These are phyloP conservation scores for Moricandia arvensis DNA, from an alignment of 345 rosid species.

Conservation along the genomic window DNA sequence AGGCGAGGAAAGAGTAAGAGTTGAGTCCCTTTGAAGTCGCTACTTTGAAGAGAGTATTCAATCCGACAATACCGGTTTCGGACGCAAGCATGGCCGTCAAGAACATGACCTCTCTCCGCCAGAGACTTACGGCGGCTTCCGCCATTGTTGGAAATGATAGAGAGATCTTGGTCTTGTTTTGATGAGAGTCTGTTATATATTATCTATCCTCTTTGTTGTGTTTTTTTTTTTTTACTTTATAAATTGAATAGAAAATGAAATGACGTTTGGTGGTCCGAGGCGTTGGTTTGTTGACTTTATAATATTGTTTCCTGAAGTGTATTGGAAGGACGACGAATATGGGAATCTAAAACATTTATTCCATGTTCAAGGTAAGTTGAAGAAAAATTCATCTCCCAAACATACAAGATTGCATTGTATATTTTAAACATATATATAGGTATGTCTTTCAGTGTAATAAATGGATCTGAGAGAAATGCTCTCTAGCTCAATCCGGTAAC, in stretches of 20 bases:
- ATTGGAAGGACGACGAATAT: neutral
- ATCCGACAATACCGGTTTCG: slow-evolving; percentile 52
- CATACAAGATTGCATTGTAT: neutral
- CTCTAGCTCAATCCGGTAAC: no score
- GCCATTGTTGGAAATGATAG: slow-evolving; percentile 30
- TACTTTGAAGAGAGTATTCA: slow-evolving; percentile 72
- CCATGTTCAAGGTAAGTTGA: neutral
- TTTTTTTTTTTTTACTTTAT: neutral
- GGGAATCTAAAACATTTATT: neutral
- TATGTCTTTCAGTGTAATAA: no score
- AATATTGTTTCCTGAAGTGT: neutral
- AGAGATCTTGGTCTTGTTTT: neutral
- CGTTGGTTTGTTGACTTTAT: neutral
- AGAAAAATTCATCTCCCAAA: neutral
- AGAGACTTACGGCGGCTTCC: slow-evolving; percentile 29
- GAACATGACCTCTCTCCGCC: slow-evolving; percentile 48
- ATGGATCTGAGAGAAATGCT: no score
- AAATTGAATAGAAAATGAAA: neutral
- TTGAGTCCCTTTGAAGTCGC: slow-evolving; percentile 69
- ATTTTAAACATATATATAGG: no score
- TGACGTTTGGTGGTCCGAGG: neutral
- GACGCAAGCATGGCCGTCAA: slow-evolving; percentile 54
- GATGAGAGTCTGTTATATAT: neutral
- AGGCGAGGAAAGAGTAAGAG: slow-evolving; percentile 61
- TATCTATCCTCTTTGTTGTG: neutral